Evolutionary conservation across 306 rosid genomes (phyloP).

Genomic region (Canavalia gladiata): DNA sequence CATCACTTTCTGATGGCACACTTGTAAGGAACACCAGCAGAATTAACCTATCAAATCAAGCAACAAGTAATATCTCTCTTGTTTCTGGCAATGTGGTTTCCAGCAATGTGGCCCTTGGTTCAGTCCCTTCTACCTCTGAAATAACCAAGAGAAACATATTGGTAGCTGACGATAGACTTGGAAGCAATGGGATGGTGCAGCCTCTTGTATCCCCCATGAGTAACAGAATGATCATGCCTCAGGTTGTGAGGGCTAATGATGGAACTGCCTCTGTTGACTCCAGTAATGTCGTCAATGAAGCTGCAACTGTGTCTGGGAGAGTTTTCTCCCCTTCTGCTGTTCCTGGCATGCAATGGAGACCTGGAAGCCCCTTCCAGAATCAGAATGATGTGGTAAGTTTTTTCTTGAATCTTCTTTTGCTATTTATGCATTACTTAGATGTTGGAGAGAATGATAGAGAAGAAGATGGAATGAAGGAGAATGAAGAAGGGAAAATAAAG

Average conservation of each 20-base stretch:
- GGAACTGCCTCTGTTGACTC: slow-evolving; percentile 67
- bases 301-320: slow-evolving; percentile 69
- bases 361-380: slow-evolving; percentile 79
- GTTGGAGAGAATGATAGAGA: not conserved
- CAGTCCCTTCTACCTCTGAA: slow-evolving; percentile 70
- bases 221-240: slow-evolving; percentile 68
- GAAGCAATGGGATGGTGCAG: slow-evolving; percentile 69
- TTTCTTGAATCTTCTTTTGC: slow-evolving; percentile 13
- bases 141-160: slow-evolving; percentile 74
- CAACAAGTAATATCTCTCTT: slow-evolving; percentile 59
- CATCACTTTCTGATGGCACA: slow-evolving; percentile 72
- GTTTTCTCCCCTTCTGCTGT: slow-evolving; percentile 77
- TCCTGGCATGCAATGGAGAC: slow-evolving; percentile 87
- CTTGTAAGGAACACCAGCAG: slow-evolving; percentile 68
- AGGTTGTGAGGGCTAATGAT: slow-evolving; percentile 67
- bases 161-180: slow-evolving; percentile 76
- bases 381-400: slow-evolving; percentile 68
- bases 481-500: not conserved
- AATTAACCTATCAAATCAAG: slow-evolving; percentile 69
- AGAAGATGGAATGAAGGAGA: not conserved
- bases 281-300: slow-evolving; percentile 60
- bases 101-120: slow-evolving; percentile 63
- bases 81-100: slow-evolving; percentile 68
- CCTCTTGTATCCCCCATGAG: slow-evolving; percentile 73
- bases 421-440: not conserved